Evolutionary conservation across 1,284 basidiomycete species (phyloP), one percentile per base, ranked within the genome.

Genomic region (Apiotrichum domesticum): DNA sequence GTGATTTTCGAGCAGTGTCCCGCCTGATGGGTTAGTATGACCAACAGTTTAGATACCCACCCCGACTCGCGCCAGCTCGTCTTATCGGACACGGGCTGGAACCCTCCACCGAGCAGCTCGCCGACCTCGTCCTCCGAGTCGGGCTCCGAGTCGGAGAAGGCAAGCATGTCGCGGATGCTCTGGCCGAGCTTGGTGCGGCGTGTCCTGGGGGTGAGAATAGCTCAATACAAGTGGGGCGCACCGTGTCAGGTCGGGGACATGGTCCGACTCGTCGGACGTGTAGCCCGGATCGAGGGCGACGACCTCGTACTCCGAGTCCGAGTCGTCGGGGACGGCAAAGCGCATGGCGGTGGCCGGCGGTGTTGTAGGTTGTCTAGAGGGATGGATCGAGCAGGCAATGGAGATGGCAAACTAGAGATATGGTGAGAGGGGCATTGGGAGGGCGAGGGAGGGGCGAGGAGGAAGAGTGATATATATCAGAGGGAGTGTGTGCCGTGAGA

Each of bases 101-200:
- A 45, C 5, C 33, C 7, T 2, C 32, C 54, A 8, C 44, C 60
- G 13, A 62, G 50, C 21, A 62, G 46, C 35, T 56, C 60, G 52
- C 55, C 54, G 15, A 69, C 63, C 47, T 71, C 69, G 52, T 69
- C 69, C 44, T 73, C 71, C 1, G 67, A 68, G 39, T 67, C 65
- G 9, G 63, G 14, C n/a, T 61, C 63, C 7, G 46, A 52, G 14
- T 65, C 63, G 9, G 64, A 65, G 0, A 51, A 57, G n/a, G 62
- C 63, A 8, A 65, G 50, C 39, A 57, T 61, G 40, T 61, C 62
- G 39, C 62, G 59, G 11, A 70, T 66, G 34, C 51, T 57, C 41
- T 57, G 52, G 5, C 65, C 66, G 0, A 70, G 58, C 13, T 56
- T 48, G 3, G 53, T 45, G 3, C 49, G 46, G 1, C 55, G 35